Evolutionary conservation across 2,329 filamentous ascomycete genomes (phyloP).

Genomic region (Dryadomyces quercivorus): DNA sequence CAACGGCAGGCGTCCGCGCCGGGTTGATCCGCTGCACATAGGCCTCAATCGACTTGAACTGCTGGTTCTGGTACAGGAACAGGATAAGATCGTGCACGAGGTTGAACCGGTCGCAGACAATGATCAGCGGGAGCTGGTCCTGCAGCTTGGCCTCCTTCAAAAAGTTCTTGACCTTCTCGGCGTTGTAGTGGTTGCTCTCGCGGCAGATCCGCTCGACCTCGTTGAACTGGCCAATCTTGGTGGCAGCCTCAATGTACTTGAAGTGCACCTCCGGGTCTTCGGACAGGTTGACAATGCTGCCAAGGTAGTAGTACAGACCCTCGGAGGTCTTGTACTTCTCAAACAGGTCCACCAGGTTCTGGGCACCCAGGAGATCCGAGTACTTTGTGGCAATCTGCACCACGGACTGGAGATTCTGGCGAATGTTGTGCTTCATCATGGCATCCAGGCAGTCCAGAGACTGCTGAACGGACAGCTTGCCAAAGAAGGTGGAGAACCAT

Average conservation of each 20-base stretch:
- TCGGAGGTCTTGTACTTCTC: conserved; percentile 97
- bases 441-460: conserved; percentile 88
- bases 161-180: conserved; percentile 98
- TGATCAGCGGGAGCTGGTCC: conserved; percentile 92
- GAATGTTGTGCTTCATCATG: conserved; percentile 94
- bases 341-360: conserved; percentile 78
- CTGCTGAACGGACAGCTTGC: conserved; percentile 88
- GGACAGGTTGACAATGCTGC: conserved; percentile 93
- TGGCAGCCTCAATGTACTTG: conserved; percentile 98
- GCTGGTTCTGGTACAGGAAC: conserved; percentile 96
- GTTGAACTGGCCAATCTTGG: conserved; percentile 82
- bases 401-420: conserved; percentile 88
- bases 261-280: conserved; percentile 94
- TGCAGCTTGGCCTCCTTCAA: conserved; percentile 87
- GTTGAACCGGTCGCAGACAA: conserved; percentile 98
- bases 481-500: conserved; percentile 87
- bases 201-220: conserved; percentile 97
- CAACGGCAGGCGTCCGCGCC: conserved; percentile 75
- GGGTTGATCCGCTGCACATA: conserved; percentile 98
- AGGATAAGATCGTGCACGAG: conserved; percentile 95
- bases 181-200: conserved; percentile 80
- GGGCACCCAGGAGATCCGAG: conserved; percentile 85
- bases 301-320: conserved; percentile 95
- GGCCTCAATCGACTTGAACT: conserved; percentile 96
- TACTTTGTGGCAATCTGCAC: conserved; percentile 97